These are phyloP conservation scores for Yamadazyma takamatsuzukensis DNA, from an alignment of 805 yeast genomes.

Conservation along the genomic window DNA sequence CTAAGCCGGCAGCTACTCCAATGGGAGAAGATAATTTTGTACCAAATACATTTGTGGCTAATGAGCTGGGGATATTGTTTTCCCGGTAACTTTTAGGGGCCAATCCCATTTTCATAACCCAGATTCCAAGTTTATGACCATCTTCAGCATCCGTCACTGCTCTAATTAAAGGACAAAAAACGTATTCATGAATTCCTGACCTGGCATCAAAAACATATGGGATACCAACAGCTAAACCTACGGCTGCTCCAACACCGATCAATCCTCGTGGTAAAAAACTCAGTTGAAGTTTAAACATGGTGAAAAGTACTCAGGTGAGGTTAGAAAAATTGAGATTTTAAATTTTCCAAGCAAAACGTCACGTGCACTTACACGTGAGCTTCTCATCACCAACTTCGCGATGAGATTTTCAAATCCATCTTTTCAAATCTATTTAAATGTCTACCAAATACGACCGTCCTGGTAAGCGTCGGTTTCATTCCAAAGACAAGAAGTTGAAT, in stretches of 20 bases:
- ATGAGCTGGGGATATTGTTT: slow-evolving; percentile 35
- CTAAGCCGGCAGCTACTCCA: slow-evolving; percentile 95
- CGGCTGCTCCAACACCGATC: slow-evolving; percentile 2
- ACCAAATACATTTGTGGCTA: slow-evolving; percentile 66
- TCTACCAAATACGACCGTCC: no score
- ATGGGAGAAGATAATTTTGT: slow-evolving; percentile 69
- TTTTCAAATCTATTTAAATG: no score
- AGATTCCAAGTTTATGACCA: slow-evolving; percentile 77
- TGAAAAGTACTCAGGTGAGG: no score
- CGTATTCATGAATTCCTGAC: slow-evolving; percentile 77
- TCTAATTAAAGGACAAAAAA: slow-evolving; percentile 74
- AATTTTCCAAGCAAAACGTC: no score
- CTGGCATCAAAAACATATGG: slow-evolving; percentile 70
- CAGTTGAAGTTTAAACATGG: no score
- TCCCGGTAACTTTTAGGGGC: slow-evolving; percentile 60
- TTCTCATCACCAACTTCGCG: no score
- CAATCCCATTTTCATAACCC: slow-evolving; percentile 63
- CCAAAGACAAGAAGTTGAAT: slow-evolving; percentile 58
- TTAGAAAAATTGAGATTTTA: no score
- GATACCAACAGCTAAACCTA: slow-evolving; percentile 37
- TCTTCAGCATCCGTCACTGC: slow-evolving; percentile 73
- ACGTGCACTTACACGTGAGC: no score
- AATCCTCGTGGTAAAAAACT: no score
- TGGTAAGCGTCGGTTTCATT: no score
- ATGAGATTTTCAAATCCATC: no score